A percentile compares a stretch with the other conserved stretches of the same genome.
These are phyloP conservation scores for Brassica juncea DNA, from an alignment of 345 rosid genomes.

Conservation along the genomic window DNA sequence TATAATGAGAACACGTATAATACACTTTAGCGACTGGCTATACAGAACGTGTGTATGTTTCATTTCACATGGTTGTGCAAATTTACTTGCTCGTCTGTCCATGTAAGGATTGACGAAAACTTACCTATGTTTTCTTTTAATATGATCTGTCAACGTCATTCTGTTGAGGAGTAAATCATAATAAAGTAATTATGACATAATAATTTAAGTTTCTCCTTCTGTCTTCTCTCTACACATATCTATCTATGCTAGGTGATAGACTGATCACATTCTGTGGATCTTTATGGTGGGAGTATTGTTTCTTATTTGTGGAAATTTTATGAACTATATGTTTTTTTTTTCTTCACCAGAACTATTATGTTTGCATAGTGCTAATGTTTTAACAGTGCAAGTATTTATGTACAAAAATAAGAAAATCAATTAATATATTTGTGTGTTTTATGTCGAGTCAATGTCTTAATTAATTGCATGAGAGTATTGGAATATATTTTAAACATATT, in stretches of 20 bases:
- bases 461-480: neutral
- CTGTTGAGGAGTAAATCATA: constrained; percentile 40
- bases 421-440: neutral
- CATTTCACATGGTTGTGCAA: constrained; percentile 28
- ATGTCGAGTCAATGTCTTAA: neutral
- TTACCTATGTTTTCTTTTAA: constrained; percentile 25
- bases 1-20: neutral
- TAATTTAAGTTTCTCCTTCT: constrained; percentile 41
- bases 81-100: constrained; percentile 29
- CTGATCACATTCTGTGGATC: constrained; percentile 23
- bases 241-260: constrained; percentile 35
- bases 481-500: neutral
- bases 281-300: neutral
- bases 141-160: constrained; percentile 41
- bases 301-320: neutral
- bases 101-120: constrained; percentile 13
- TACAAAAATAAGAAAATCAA: neutral
- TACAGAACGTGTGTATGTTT: neutral
- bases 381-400: neutral
- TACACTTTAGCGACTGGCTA: neutral
- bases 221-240: constrained; percentile 25
- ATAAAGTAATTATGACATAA: constrained; percentile 44
- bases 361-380: neutral
- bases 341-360: neutral
- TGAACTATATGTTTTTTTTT: too few relatives aligned